Evolutionary conservation across 257 asterid species (phyloP).

Genomic region (Plantago elongata): DNA sequence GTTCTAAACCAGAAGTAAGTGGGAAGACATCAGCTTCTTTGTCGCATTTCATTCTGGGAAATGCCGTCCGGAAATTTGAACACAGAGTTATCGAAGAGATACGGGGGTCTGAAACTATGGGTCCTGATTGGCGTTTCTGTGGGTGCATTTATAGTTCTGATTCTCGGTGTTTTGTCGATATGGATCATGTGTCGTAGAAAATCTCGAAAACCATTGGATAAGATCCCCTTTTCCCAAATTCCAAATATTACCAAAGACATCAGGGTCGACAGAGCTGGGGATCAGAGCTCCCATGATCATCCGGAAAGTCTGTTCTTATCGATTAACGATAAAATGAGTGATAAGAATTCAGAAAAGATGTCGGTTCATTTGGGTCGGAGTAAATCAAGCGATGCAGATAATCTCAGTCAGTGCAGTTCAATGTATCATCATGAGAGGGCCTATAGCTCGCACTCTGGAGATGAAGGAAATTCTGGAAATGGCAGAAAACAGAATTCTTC

Average conservation of each 20-base stretch:
- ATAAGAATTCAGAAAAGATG: constrained; percentile 58
- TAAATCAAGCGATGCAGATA: constrained; percentile 82
- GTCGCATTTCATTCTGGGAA: constrained; percentile 19
- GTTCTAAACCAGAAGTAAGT: constrained; percentile 8
- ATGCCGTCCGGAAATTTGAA: constrained; percentile 60
- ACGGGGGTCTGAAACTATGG: constrained; percentile 74
- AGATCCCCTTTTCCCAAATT: constrained; percentile 49
- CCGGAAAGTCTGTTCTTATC: constrained; percentile 44
- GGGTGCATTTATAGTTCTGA: constrained; percentile 64
- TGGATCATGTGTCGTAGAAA: constrained; percentile 62
- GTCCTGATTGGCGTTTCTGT: constrained; percentile 68
- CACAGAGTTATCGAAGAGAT: constrained; percentile 53
- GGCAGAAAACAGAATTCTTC: constrained; percentile 50
- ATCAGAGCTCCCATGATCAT: constrained; percentile 34
- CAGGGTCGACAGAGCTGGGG: constrained; percentile 62
- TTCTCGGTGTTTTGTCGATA: constrained; percentile 60
- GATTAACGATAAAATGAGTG: constrained; percentile 55
- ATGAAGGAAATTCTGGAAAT: constrained; percentile 76
- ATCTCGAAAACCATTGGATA: constrained; percentile 51
- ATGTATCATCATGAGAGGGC: constrained; percentile 59
- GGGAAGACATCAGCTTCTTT: constrained; percentile 11
- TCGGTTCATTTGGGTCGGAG: constrained; percentile 65
- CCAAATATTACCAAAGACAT: constrained; percentile 82
- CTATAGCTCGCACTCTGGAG: constrained; percentile 87
- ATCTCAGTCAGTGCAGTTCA: constrained; percentile 78